Percentiles rank a stretch among this genome's conserved stretches.
Evolutionary conservation across 2,329 filamentous ascomycete species (phyloP).

Genomic region (Aureobasidium sp.): DNA sequence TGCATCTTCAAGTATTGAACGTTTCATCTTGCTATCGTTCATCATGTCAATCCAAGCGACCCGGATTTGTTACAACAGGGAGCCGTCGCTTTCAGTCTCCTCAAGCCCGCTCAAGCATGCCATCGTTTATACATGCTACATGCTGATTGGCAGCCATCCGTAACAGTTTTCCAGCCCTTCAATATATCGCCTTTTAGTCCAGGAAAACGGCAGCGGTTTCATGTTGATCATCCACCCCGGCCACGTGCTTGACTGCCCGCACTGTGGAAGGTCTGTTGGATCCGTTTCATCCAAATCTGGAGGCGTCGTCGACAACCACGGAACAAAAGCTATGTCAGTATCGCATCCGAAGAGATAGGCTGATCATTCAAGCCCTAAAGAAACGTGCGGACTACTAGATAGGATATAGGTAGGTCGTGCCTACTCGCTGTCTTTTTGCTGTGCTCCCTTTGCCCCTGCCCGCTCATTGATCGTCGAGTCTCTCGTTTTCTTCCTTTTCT

Average conservation of each 20-base stretch:
- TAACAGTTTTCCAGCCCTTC: not conserved
- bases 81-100: not conserved
- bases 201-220: not conserved
- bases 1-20: not conserved
- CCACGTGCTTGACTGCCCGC: not conserved
- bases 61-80: not conserved
- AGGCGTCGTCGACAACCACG: not conserved
- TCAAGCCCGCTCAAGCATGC: not conserved
- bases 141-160: not conserved
- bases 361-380: not conserved
- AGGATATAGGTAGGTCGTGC: not conserved
- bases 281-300: slow-evolving; percentile 2
- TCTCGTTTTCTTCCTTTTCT: not conserved
- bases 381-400: not conserved
- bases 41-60: not conserved
- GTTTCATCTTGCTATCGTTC: not conserved
- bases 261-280: not conserved
- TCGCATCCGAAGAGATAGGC: no score
- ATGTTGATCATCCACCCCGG: not conserved
- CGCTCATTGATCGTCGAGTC: not conserved
- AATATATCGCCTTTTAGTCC: not conserved
- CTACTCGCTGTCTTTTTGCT: not conserved
- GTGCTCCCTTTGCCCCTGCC: not conserved
- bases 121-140: not conserved
- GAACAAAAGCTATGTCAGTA: no score